Conservation (phyloP, 106 monocot species). For the Dendrobium officinale region DNA sequence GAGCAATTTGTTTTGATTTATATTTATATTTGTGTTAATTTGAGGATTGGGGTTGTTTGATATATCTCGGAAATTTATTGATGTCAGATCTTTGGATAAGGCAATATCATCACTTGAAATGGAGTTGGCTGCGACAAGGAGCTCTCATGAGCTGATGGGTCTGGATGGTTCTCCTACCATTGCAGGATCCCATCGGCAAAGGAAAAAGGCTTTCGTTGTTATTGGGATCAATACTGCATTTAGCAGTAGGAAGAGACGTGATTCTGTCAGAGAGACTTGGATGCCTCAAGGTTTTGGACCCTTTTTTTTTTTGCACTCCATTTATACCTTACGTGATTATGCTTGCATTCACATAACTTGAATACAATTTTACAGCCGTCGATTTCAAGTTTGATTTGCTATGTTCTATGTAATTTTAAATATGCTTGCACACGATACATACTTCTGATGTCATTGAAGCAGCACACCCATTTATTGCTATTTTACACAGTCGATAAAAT, state of each 20-base stretch:
- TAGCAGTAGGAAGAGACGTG: conserved; percentile 72
- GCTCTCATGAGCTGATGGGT: conserved; percentile 19
- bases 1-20: neutral
- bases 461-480: too few relatives aligned
- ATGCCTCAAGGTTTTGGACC: conserved; percentile 48
- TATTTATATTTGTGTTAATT: neutral
- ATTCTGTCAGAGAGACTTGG: conserved; percentile 69
- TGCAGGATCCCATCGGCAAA: conserved; percentile 10
- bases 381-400: neutral
- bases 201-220: conserved; percentile 64
- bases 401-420: neutral
- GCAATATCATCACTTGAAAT: conserved; percentile 47
- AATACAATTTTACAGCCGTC: neutral
- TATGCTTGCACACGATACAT: too few relatives aligned
- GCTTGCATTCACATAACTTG: neutral
- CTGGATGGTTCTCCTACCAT: conserved; percentile 24
- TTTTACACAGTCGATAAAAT: too few relatives aligned
- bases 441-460: too few relatives aligned
- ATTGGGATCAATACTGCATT: conserved; percentile 67
- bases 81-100: conserved; percentile 49
- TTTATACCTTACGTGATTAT: neutral
- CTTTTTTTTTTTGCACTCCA: neutral
- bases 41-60: neutral
- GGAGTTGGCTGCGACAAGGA: conserved; percentile 39
- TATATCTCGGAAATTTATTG: too few relatives aligned